These are phyloP conservation scores for Trichoderma arundinaceum DNA, from an alignment of 2,329 filamentous ascomycete species.

Conservation along the genomic window DNA sequence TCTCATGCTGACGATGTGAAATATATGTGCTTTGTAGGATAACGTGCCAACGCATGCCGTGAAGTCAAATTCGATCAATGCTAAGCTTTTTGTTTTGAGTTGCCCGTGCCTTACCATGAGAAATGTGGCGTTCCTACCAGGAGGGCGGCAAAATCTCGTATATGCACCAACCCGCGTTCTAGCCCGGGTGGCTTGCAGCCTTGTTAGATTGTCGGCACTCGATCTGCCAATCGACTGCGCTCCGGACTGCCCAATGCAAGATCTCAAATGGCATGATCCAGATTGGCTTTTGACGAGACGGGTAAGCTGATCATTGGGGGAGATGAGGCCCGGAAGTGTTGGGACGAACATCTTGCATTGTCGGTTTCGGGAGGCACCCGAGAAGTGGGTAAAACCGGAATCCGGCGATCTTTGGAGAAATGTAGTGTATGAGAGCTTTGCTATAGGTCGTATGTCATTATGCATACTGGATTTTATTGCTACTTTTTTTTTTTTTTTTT, in stretches of 20 bases:
- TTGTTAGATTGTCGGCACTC: slow-evolving; percentile 5
- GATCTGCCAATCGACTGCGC: slow-evolving; percentile 14
- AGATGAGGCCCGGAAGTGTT: neutral
- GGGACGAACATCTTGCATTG: neutral
- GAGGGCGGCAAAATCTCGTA: slow-evolving; percentile 28
- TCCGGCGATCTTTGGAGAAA: neutral
- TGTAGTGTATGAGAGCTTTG: neutral
- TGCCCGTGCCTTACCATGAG: neutral
- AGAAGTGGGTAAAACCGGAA: neutral
- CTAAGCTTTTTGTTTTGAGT: slow-evolving; percentile 11
- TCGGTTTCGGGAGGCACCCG: slow-evolving; percentile 6
- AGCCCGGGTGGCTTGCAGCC: slow-evolving; percentile 27
- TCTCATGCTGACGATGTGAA: neutral
- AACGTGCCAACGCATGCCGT: neutral
- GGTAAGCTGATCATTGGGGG: neutral
- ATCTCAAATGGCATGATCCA: slow-evolving; percentile 13
- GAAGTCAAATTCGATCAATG: neutral
- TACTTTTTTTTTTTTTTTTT: too few species aligned
- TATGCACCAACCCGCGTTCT: slow-evolving; percentile 32
- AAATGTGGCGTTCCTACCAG: slow-evolving; percentile 14
- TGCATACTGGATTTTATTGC: neutral
- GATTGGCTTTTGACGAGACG: slow-evolving; percentile 14
- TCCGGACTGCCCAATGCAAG: slow-evolving; percentile 20
- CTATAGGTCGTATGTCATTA: too few species aligned
- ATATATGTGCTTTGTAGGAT: neutral